Conservation (phyloP, 2,329 filamentous ascomycete species). For the Thielaviopsis ethacetica region DNA sequence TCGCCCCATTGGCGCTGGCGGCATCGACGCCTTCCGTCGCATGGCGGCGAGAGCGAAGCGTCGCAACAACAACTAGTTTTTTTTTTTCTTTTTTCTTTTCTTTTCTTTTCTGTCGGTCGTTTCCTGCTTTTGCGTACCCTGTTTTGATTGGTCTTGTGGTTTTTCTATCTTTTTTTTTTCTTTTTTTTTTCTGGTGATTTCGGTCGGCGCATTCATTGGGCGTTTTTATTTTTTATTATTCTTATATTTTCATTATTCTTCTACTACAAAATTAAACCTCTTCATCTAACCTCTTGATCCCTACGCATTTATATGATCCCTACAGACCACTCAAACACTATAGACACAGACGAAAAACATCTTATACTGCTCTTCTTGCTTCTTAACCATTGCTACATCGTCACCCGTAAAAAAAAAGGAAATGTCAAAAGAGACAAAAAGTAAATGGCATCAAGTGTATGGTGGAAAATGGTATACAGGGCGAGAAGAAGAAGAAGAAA, state of each 20-base stretch:
- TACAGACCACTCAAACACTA: background rate
- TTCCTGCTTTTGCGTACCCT: no score
- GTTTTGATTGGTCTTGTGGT: constrained; percentile 7
- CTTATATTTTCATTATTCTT: background rate
- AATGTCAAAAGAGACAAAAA: background rate
- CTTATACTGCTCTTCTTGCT: no score
- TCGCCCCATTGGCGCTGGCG: constrained; percentile 44
- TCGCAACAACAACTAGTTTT: constrained; percentile 22
- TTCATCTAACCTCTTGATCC: no score
- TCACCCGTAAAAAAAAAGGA: background rate
- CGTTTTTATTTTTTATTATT: background rate
- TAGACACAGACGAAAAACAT: background rate
- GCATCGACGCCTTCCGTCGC: constrained; percentile 47
- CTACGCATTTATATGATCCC: no score
- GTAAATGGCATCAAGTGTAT: background rate
- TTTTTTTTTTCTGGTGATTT: background rate
- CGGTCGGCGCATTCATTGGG: background rate
- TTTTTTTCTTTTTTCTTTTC: constrained; percentile 7
- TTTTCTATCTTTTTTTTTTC: background rate
- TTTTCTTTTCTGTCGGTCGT: background rate
- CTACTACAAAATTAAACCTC: no score
- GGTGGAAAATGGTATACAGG: background rate
- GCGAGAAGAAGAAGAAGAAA: background rate
- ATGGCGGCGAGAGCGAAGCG: constrained; percentile 46
- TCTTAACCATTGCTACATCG: no score